Conservation (phyloP, 768 basidiomycete species). For the Candolleomyces eurysporus region DNA sequence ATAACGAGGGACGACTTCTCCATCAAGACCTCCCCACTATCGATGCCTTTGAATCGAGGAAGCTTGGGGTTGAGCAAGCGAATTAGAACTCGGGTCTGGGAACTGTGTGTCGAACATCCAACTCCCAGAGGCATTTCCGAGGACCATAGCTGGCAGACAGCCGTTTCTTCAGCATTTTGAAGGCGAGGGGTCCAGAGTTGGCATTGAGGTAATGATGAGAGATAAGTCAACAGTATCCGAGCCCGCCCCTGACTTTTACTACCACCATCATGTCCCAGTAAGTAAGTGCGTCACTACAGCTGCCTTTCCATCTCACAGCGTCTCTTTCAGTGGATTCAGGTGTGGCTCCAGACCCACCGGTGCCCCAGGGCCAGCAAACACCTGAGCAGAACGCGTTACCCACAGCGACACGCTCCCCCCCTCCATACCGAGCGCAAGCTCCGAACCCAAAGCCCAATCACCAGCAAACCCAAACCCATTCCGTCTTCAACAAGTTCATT, state of each 20-base stretch:
- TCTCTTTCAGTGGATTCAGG: not conserved
- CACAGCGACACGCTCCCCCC: not conserved
- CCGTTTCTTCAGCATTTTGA: no score
- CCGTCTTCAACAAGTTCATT: conserved; percentile 78
- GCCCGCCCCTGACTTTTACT: not conserved
- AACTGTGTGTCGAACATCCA: no score
- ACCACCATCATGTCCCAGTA: not conserved
- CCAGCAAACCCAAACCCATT: not conserved
- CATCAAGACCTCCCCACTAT: no score
- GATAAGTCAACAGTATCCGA: no score
- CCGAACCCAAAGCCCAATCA: not conserved
- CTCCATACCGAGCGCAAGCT: not conserved
- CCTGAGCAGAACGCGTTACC: not conserved
- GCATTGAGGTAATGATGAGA: no score
- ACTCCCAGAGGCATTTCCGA: no score
- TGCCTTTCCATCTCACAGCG: not conserved
- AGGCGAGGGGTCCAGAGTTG: no score
- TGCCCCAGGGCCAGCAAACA: not conserved
- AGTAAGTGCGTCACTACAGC: not conserved
- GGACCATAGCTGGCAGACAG: no score
- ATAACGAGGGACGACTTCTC: no score
- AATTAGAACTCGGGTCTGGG: no score
- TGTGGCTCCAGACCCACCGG: not conserved
- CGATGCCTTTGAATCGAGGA: no score
- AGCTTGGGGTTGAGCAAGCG: no score